phyloP scores from a whole-genome alignment of 2,329 filamentous ascomycete species.

The Trichoderma asperellum region DNA sequence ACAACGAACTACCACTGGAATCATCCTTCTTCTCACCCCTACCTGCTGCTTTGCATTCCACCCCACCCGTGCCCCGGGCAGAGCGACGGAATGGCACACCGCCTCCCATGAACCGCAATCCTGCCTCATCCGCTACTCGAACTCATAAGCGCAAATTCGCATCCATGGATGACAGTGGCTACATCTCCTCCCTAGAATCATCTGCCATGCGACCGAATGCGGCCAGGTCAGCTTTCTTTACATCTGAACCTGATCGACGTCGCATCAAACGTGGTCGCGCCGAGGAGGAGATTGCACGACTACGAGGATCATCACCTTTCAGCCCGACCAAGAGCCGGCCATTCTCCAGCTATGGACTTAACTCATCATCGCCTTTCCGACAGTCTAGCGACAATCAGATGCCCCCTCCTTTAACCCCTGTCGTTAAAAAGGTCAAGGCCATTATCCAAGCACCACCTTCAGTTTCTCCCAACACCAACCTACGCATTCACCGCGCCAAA shows the following conservation, averaged over 20 bases:
- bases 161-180: constrained; percentile 89
- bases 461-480: constrained; percentile 89
- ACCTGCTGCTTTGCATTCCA: constrained; percentile 77
- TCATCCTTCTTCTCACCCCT: constrained; percentile 71
- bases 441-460: constrained; percentile 65
- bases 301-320: constrained; percentile 90
- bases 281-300: constrained; percentile 92
- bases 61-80: constrained; percentile 76
- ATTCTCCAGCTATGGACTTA: constrained; percentile 54
- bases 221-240: constrained; percentile 65
- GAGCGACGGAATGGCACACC: constrained; percentile 72
- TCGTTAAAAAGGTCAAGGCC: constrained; percentile 80
- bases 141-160: constrained; percentile 77
- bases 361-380: constrained; percentile 72
- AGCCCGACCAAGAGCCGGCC: constrained; percentile 77
- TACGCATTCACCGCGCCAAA: constrained; percentile 82
- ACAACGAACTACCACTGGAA: constrained; percentile 47
- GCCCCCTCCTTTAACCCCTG: constrained; percentile 79
- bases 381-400: constrained; percentile 60
- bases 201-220: constrained; percentile 77
- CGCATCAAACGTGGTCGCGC: constrained; percentile 86
- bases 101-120: constrained; percentile 66
- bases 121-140: constrained; percentile 65
- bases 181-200: constrained; percentile 94
- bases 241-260: constrained; percentile 79